Base-by-base conservation (phyloP, 2,329 filamentous ascomycete species). In the Thermothelomyces thermophilus region DNA sequence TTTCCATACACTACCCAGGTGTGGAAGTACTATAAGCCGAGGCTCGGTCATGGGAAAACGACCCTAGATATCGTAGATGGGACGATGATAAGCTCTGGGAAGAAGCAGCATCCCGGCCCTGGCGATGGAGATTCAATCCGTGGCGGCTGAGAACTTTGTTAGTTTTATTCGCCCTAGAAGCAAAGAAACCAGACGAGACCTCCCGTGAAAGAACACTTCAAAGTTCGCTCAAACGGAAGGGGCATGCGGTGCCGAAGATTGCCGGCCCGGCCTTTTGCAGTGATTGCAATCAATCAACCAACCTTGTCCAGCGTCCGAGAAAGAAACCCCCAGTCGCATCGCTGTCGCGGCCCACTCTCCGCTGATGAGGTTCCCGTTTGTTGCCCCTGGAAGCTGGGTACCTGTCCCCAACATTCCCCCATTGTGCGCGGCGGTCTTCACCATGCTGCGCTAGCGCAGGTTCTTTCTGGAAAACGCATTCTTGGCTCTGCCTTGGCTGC, bases 401-500 rank as follows among this genome's bases (percentile, higher is more conserved):
- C 36, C 39, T 42, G 47, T 46, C 22, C 39, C 36, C 41, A 40
- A 35, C 36, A 35, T 41, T 47, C 36, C 41, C 34, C 44, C 46
- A 49, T 42, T 33, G 17, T 19, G 14, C n/a, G 16, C 16, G 13
- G 33, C 42, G 22, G 33, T 14, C 42, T 19, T 19, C 10, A 16
- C 35, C 16, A n/a, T 17, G 16, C 16, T 14, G 36, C 39, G 22
- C 40, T 41, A 47, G 47, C 40, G 36, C 51, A 47, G 36, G 31
- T 47, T 41, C 11, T 41, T 51, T 52, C 39, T 49, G 45, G 51
- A 51, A 51, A 46, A 54, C 35, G 39, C 17, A n/a, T 35, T 45
- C 48, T 49, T 53, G 33, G 24, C 52, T 42, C 20, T 26, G 28
- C 26, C 50, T 54, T 55, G 55, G 56, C 57, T 37, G 42, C 17